phyloP scores from a whole-genome alignment of 2,329 filamentous ascomycete genomes.

The Colletotrichum aenigma region DNA sequence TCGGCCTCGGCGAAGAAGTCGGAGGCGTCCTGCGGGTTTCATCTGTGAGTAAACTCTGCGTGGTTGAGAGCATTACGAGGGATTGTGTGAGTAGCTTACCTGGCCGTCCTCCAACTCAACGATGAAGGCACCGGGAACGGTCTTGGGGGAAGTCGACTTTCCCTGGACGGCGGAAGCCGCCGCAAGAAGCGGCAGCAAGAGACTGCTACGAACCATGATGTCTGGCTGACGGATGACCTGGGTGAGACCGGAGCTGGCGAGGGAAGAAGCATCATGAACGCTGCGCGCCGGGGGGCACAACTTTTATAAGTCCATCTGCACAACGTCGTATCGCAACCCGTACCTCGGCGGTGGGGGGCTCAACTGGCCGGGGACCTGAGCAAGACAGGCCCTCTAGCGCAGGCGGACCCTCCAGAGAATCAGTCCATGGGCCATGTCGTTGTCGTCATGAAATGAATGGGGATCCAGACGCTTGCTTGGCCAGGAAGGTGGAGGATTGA shows the following conservation, averaged over 20 bases:
- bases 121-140: constrained; percentile 54
- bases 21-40: constrained; percentile 39
- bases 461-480: background rate
- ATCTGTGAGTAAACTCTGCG: background rate
- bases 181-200: constrained; percentile 39
- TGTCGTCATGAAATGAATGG: constrained; percentile 1
- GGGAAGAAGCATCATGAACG: background rate
- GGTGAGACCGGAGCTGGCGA: constrained; percentile 11
- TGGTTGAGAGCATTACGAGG: background rate
- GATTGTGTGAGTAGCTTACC: constrained; percentile 33
- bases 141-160: constrained; percentile 25
- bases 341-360: background rate
- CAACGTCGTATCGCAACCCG: background rate
- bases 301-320: constrained; percentile 8
- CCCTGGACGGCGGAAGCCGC: constrained; percentile 32
- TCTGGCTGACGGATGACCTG: constrained; percentile 17
- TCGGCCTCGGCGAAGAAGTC: constrained; percentile 41
- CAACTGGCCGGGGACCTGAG: background rate
- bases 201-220: constrained; percentile 40
- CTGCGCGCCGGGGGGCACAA: background rate
- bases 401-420: background rate
- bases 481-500: constrained; percentile 8
- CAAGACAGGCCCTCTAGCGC: background rate
- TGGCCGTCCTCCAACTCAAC: constrained; percentile 56
- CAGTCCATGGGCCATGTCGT: background rate